These are phyloP conservation scores for Bolboschoenus planiculmis DNA, from an alignment of 176 grass and related monocot species.

Conservation along the genomic window DNA sequence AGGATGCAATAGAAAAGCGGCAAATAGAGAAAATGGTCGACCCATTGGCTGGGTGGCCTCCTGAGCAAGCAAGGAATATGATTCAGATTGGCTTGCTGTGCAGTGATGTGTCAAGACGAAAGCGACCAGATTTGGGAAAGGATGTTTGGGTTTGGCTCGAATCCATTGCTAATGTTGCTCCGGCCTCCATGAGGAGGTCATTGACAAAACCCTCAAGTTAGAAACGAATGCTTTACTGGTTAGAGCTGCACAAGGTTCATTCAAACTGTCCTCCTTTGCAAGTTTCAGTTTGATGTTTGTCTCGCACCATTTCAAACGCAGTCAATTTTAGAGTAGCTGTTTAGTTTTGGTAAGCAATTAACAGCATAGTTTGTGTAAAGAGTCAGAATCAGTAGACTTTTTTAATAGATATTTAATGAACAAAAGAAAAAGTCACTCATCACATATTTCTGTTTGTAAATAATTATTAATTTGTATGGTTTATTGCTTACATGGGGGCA, in stretches of 20 bases:
- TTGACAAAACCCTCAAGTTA: constrained; percentile 35
- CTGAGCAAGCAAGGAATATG: constrained; percentile 29
- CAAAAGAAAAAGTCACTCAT: not conserved
- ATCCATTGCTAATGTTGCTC: constrained; percentile 32
- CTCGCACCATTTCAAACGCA: not conserved
- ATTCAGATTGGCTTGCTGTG: constrained; percentile 48
- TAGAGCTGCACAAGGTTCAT: not conserved
- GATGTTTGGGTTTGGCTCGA: constrained; percentile 52
- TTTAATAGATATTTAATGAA: not conserved
- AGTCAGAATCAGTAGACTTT: not conserved
- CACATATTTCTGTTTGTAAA: not conserved
- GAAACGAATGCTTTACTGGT: not conserved
- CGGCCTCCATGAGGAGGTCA: constrained; percentile 17
- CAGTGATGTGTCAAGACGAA: constrained; percentile 35
- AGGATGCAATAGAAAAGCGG: constrained; percentile 31
- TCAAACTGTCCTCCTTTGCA: not conserved
- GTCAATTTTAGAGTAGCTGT: not conserved
- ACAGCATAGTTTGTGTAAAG: not conserved
- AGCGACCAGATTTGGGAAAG: constrained; percentile 50
- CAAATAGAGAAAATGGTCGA: constrained; percentile 44
- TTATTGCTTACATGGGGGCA: not conserved
- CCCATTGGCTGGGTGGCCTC: constrained; percentile 49
- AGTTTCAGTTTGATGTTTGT: not conserved
- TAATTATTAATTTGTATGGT: not conserved
- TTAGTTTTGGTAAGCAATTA: not conserved